phyloP scores from a whole-genome alignment of 2,329 filamentous ascomycete species.

The Rutstroemia sp. region DNA sequence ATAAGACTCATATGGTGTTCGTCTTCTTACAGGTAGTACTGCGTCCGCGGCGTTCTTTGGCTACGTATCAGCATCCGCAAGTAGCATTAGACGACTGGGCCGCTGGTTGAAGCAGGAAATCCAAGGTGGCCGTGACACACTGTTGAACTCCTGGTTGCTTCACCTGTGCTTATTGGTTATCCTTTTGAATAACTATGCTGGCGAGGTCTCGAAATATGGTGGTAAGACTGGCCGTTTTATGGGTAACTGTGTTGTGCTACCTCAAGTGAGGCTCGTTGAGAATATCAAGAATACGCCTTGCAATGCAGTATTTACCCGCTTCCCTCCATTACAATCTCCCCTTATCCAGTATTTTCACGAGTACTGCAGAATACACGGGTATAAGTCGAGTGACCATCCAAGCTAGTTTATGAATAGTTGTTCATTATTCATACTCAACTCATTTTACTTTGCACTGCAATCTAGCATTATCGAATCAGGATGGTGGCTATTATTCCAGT shows the following conservation, averaged over 20 bases:
- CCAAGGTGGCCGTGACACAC: no score
- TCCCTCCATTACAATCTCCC: not conserved
- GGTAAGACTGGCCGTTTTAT: not conserved
- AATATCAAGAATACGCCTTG: not conserved
- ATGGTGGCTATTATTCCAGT: not conserved
- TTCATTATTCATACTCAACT: not conserved
- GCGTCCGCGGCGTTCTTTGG: not conserved
- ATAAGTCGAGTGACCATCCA: not conserved
- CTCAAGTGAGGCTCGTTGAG: not conserved
- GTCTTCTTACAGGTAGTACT: not conserved
- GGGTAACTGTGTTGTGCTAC: not conserved
- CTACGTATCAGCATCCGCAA: not conserved
- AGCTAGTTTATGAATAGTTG: not conserved
- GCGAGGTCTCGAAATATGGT: not conserved
- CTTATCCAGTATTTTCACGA: not conserved
- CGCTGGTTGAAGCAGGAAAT: no score
- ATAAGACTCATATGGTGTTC: no score
- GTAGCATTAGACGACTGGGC: not conserved
- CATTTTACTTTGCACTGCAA: not conserved
- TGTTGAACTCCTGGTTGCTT: not conserved
- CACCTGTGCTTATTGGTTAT: not conserved
- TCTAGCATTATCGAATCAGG: not conserved
- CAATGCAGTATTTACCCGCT: not conserved
- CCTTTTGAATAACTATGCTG: not conserved
- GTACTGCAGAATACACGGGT: not conserved